Percentiles rank a stretch among this genome's conserved stretches.
Conservation (phyloP, 2,329 filamentous ascomycete species). For the Hortaea werneckii region DNA sequence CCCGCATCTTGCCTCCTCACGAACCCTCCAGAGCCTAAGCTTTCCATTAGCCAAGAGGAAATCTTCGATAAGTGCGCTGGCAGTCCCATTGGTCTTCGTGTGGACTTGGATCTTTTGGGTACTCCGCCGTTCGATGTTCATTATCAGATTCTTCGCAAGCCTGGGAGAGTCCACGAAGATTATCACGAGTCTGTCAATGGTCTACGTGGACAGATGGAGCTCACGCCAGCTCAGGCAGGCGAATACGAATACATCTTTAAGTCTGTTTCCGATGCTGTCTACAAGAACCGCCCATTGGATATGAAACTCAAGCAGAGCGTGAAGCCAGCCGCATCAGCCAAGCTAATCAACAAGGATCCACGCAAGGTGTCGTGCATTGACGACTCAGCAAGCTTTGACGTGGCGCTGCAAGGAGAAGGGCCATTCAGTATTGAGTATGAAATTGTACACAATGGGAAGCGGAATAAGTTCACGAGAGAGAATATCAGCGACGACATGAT, state of each 20-base stretch:
- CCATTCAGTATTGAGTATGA: slow-evolving; percentile 92
- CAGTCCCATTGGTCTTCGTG: slow-evolving; percentile 79
- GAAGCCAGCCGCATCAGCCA: slow-evolving; percentile 79
- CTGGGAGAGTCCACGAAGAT: slow-evolving; percentile 37
- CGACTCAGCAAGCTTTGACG: slow-evolving; percentile 63
- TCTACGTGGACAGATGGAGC: slow-evolving; percentile 71
- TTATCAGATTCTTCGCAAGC: slow-evolving; percentile 61
- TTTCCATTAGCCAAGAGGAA: slow-evolving; percentile 64
- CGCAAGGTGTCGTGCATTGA: slow-evolving; percentile 69
- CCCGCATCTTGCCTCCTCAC: slow-evolving; percentile 86
- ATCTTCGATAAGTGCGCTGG: slow-evolving; percentile 93
- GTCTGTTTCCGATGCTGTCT: slow-evolving; percentile 72
- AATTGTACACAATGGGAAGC: slow-evolving; percentile 77
- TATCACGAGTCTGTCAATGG: slow-evolving; percentile 53
- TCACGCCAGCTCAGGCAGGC: slow-evolving; percentile 72
- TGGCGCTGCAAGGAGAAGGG: slow-evolving; percentile 67
- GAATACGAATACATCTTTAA: slow-evolving; percentile 80
- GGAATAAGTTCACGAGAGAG: slow-evolving; percentile 56
- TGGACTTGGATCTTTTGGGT: slow-evolving; percentile 82
- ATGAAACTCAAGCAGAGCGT: slow-evolving; percentile 70
- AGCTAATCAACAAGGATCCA: slow-evolving; percentile 48
- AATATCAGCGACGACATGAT: slow-evolving; percentile 54
- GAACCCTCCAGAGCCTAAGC: slow-evolving; percentile 78
- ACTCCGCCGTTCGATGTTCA: slow-evolving; percentile 81
- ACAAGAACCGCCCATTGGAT: slow-evolving; percentile 55